Base-by-base conservation (phyloP, 1,139 yeast species). In the Magnusiomyces ingens region DNA sequence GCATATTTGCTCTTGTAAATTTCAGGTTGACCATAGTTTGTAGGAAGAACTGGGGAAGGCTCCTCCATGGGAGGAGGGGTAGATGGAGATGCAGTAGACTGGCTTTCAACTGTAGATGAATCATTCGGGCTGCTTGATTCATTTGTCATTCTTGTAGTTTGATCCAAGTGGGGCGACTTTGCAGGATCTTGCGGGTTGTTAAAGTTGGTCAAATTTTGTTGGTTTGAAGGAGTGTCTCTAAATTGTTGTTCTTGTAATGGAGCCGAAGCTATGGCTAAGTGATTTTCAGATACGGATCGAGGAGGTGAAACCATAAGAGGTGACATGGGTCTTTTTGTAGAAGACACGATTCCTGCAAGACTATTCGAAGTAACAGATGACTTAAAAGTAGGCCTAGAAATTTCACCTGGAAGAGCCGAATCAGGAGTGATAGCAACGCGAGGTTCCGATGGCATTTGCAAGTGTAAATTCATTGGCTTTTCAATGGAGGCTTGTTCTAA, bases 321-420 rank as follows among this genome's bases (percentile, higher is more conserved):
- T 15, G 17, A 37, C 10, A 13, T n/a, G n/a, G 41, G 15, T n/a
- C 18, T n/a, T 5, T 37, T 37, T 37, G 41, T 6, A 15, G 41
- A 45, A 45, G 32, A 26, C 4, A 26, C 48, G 13, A 45, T 45
- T n/a, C 48, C 48, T 22, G 40, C 38, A 10, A 45, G 22, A 17
- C 48, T 45, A 19, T 17, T 45, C 38, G 48, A 45, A 29, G 48
- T 45, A 10, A 37, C 37, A 29, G 48, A 45, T 15, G 21, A 13
- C 18, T 45, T 45, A 19, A 45, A 45, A 3, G 58, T 50, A 1
- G 72, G 72, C 6, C 69, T 59, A 40, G 67, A 62, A 52, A 69
- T 67, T 53, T 69, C 72, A 15, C 72, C 72, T 2, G 70, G 64
- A 38, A 67, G 61, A n/a, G 71, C 65, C 17, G 69, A 58, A 37